phyloP scores from a whole-genome alignment of 352 stramenopile species.

The Phytophthora podocarpi region DNA sequence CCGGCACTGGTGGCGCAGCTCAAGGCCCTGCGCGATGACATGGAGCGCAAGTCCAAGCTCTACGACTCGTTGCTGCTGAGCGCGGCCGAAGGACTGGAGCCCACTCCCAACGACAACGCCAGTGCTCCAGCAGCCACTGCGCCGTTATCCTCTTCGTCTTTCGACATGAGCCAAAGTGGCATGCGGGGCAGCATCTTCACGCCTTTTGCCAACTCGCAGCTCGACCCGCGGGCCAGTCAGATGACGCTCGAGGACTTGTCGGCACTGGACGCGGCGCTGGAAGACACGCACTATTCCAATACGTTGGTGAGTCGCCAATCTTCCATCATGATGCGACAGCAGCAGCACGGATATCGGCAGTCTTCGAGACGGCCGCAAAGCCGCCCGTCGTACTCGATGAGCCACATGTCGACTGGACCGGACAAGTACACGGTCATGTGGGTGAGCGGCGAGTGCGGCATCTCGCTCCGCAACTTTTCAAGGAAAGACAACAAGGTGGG shows the following conservation, averaged over 20 bases:
- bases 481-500: constrained; percentile 64
- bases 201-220: constrained; percentile 37
- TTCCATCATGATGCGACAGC: constrained; percentile 34
- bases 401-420: background rate
- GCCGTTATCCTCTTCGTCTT: background rate
- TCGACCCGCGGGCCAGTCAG: constrained; percentile 36
- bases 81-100: constrained; percentile 1
- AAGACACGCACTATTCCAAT: constrained; percentile 30
- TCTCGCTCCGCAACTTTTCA: constrained; percentile 85
- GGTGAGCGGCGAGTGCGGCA: constrained; percentile 83
- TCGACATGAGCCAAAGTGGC: constrained; percentile 25
- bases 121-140: too few species aligned
- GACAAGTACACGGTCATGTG: constrained; percentile 78
- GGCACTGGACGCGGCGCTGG: constrained; percentile 16
- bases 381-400: constrained; percentile 15
- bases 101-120: background rate
- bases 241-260: constrained; percentile 35
- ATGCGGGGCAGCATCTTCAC: constrained; percentile 51
- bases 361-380: constrained; percentile 9
- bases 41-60: constrained; percentile 74
- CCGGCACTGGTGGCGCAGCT: constrained; percentile 71
- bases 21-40: constrained; percentile 60
- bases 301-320: constrained; percentile 38
- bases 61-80: constrained; percentile 63
- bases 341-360: constrained; percentile 22